phyloP scores from a whole-genome alignment of 2,329 filamentous ascomycete genomes.

The Lachnellula hyalina region DNA sequence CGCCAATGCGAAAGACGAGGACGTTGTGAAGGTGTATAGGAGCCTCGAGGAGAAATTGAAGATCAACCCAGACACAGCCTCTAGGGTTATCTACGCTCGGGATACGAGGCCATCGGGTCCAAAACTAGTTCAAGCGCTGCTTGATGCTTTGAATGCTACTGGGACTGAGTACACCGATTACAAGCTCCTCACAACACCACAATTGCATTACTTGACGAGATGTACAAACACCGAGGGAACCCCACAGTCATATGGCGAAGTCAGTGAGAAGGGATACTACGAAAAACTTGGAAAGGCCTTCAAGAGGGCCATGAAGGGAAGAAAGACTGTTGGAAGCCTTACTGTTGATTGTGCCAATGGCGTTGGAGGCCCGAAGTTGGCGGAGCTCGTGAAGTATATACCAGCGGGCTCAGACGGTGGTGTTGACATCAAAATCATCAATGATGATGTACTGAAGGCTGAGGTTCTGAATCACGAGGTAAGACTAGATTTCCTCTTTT shows the following conservation, averaged over 20 bases:
- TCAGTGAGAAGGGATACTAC: conserved; percentile 90
- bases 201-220: conserved; percentile 92
- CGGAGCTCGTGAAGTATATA: conserved; percentile 78
- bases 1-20: conserved; percentile 77
- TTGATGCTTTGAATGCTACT: conserved; percentile 72
- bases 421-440: conserved; percentile 80
- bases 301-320: conserved; percentile 72
- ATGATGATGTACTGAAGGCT: conserved; percentile 87
- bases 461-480: conserved; percentile 86
- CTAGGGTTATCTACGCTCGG: conserved; percentile 81
- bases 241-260: conserved; percentile 78
- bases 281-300: conserved; percentile 85
- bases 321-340: conserved; percentile 67
- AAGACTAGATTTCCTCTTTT: conserved; percentile 30
- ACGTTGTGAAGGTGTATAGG: conserved; percentile 71
- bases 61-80: conserved; percentile 64
- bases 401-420: conserved; percentile 60
- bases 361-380: conserved; percentile 86
- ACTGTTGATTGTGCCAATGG: conserved; percentile 96
- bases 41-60: conserved; percentile 69
- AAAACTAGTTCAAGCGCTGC: conserved; percentile 71
- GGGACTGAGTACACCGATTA: conserved; percentile 73
- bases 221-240: conserved; percentile 91
- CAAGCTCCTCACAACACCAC: conserved; percentile 92
- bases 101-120: conserved; percentile 92